phyloP scores from a whole-genome alignment of 2,329 filamentous ascomycete genomes.

The Fusarium sarcochroum region DNA sequence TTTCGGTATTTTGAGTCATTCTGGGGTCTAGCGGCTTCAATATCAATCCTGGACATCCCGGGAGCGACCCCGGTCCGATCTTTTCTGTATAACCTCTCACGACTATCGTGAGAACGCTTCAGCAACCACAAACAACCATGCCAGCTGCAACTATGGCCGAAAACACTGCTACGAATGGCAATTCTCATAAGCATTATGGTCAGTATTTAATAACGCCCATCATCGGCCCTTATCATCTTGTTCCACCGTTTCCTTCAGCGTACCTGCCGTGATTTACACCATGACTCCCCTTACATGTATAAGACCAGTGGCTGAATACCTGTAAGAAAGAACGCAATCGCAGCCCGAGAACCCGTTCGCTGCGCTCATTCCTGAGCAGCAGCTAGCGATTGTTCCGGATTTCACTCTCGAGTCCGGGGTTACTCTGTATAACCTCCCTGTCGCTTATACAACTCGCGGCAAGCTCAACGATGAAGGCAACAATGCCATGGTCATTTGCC shows the following conservation, averaged over 20 bases:
- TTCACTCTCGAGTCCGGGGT: slow-evolving; percentile 96
- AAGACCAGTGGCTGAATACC: slow-evolving; percentile 72
- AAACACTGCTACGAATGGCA: slow-evolving; percentile 36
- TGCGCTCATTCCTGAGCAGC: slow-evolving; percentile 87
- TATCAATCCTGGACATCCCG: slow-evolving; percentile 20
- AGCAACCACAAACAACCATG: slow-evolving; percentile 23
- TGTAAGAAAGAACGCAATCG: slow-evolving; percentile 73
- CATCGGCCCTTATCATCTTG: neutral
- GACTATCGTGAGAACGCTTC: slow-evolving; percentile 12
- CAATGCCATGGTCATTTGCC: slow-evolving; percentile 84
- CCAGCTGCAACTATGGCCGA: slow-evolving; percentile 45
- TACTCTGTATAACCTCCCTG: slow-evolving; percentile 80
- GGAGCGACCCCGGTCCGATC: slow-evolving; percentile 30
- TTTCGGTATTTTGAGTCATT: slow-evolving; percentile 20
- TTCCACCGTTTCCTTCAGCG: neutral
- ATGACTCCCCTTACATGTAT: neutral
- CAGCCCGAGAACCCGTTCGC: slow-evolving; percentile 96
- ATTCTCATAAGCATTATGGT: slow-evolving; percentile 49
- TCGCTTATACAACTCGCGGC: slow-evolving; percentile 77
- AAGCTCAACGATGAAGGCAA: slow-evolving; percentile 70
- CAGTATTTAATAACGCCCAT: slow-evolving; percentile 41
- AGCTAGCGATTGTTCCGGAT: slow-evolving; percentile 86
- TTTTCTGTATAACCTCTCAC: slow-evolving; percentile 28
- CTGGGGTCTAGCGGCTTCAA: slow-evolving; percentile 15
- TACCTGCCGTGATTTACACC: neutral